A percentile compares a stretch with the other conserved stretches of the same genome.
Conservation (phyloP, 768 basidiomycete species). For the Kwoniella pini region DNA sequence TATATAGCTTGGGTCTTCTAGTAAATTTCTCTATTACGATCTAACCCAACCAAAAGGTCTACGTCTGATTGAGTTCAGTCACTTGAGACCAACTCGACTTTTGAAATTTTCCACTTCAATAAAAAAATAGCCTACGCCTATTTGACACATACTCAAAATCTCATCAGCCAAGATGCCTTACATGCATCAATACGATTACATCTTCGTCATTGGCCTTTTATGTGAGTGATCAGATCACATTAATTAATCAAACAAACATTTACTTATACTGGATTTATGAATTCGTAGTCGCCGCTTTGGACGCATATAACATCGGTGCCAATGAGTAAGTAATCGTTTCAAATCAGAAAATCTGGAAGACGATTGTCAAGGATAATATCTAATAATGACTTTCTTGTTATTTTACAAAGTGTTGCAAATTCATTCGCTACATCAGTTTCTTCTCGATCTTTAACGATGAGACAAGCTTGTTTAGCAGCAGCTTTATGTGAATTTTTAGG, state of each 20-base stretch:
- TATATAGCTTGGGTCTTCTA: too few relatives aligned
- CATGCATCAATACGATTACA: conserved; percentile 52
- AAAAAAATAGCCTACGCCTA: too few relatives aligned
- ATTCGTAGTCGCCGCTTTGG: conserved; percentile 42
- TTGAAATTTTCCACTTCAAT: too few relatives aligned
- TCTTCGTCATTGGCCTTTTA: conserved; percentile 54
- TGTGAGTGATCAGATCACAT: conserved; percentile 13
- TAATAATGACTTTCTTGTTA: too few relatives aligned
- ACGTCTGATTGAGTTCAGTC: too few relatives aligned
- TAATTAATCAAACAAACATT: background rate
- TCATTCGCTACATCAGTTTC: conserved; percentile 56
- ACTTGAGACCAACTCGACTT: too few relatives aligned
- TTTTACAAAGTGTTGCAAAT: conserved; percentile 45
- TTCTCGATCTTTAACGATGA: conserved; percentile 55
- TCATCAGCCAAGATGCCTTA: conserved; percentile 33
- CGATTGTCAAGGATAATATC: background rate
- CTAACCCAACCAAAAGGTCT: too few relatives aligned
- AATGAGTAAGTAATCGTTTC: conserved; percentile 38
- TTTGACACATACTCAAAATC: too few relatives aligned
- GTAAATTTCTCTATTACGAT: too few relatives aligned
- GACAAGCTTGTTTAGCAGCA: conserved; percentile 55
- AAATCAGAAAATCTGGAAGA: too few relatives aligned
- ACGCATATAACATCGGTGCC: conserved; percentile 56
- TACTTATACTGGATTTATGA: too few relatives aligned
- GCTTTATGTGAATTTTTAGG: conserved; percentile 56